phyloP scores from a whole-genome alignment of 371 early-diverging fungal species.

The Syncephalis plumigaleata region DNA sequence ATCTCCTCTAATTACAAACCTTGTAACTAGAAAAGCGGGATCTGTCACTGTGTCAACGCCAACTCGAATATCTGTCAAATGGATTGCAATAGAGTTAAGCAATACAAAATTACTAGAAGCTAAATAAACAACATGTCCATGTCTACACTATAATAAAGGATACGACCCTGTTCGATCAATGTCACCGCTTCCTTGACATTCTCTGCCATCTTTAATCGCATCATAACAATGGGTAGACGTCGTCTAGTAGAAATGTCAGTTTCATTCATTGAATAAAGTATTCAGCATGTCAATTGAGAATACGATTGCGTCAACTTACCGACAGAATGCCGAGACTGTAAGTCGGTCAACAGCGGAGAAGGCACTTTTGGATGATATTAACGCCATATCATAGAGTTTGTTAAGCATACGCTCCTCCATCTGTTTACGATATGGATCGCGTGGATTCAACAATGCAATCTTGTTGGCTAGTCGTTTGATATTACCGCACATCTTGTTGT shows the following conservation, averaged over 20 bases:
- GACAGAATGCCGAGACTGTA: constrained; percentile 83
- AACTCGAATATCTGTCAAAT: constrained; percentile 57
- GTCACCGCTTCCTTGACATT: constrained; percentile 86
- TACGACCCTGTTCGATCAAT: constrained; percentile 92
- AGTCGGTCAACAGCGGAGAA: constrained; percentile 83
- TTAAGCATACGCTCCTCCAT: constrained; percentile 74
- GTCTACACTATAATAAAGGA: background rate
- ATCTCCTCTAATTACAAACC: constrained; percentile 6
- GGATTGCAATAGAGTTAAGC: background rate
- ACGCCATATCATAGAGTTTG: constrained; percentile 82
- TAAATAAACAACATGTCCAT: background rate
- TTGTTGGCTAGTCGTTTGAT: constrained; percentile 77
- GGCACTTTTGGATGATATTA: constrained; percentile 68
- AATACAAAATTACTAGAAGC: background rate
- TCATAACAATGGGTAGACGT: constrained; percentile 89
- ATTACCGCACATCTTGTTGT: constrained; percentile 80
- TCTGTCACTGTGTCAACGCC: constrained; percentile 87
- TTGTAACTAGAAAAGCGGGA: constrained; percentile 78
- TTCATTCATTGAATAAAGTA: background rate
- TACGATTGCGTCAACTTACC: no score
- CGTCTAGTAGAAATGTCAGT: constrained; percentile 24
- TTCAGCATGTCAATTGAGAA: background rate
- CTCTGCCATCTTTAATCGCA: constrained; percentile 90
- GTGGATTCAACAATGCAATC: constrained; percentile 76
- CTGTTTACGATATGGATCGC: constrained; percentile 66